Percentiles rank a stretch among this genome's conserved stretches.
Conservation (phyloP, 108 stramenopile genomes). For the Cyclostephanos invisitatus region DNA sequence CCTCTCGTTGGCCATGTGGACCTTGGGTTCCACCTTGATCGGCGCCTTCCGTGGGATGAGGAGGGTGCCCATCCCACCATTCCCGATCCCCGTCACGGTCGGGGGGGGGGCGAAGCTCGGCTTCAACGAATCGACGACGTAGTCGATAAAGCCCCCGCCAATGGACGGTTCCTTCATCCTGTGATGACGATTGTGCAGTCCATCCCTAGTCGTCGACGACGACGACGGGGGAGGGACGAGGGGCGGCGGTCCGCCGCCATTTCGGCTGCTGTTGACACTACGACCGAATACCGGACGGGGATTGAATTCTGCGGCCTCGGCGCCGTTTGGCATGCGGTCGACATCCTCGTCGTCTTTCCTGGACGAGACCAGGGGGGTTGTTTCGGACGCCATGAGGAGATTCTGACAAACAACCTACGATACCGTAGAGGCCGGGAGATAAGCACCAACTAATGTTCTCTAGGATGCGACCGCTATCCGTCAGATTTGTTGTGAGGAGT, state of each 20-base stretch:
- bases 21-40: constrained; percentile 74
- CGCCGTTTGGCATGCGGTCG: neutral
- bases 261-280: neutral
- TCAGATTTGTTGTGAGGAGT: no score
- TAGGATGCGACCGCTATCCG: no score
- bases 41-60: constrained; percentile 53
- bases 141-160: constrained; percentile 34
- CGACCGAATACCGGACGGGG: constrained; percentile 1
- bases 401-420: no score
- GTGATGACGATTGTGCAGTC: neutral
- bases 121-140: constrained; percentile 14
- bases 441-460: no score
- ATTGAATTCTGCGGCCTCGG: constrained; percentile 4
- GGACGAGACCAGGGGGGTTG: constrained; percentile 1
- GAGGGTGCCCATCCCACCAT: constrained; percentile 34
- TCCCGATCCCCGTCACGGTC: neutral
- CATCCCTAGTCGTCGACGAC: neutral
- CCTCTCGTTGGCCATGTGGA: constrained; percentile 71
- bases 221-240: neutral
- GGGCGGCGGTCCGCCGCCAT: neutral
- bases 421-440: no score
- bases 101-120: constrained; percentile 2
- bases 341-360: neutral
- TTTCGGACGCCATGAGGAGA: neutral
- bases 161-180: constrained; percentile 36